Percentiles rank a stretch among this genome's conserved stretches.
phyloP scores from a whole-genome alignment of 257 asterid species.

The Plectranthus barbatus region DNA sequence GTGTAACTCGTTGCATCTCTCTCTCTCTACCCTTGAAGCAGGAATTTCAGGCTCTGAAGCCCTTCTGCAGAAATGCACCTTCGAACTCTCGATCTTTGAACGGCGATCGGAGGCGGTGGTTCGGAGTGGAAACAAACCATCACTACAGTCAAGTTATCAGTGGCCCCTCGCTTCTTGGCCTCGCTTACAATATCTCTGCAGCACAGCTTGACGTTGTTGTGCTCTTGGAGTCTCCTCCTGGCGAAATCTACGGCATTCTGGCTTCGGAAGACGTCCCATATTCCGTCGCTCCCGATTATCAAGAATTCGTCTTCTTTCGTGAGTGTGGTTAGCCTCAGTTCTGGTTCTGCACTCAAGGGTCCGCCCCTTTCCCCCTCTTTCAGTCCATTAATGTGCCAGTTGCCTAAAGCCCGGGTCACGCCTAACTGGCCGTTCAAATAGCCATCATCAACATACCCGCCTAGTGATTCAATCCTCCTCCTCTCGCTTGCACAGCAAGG shows the following conservation, averaged over 20 bases:
- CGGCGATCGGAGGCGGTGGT: conserved; percentile 45
- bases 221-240: conserved; percentile 69
- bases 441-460: conserved; percentile 67
- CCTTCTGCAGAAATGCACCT: conserved; percentile 80
- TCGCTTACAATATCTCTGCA: conserved; percentile 79
- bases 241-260: conserved; percentile 84
- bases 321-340: conserved; percentile 54
- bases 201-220: conserved; percentile 64
- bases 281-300: conserved; percentile 78
- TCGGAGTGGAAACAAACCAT: conserved; percentile 70
- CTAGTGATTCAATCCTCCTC: conserved; percentile 64
- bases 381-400: conserved; percentile 90
- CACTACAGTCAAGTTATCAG: conserved; percentile 68
- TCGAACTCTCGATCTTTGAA: conserved; percentile 50
- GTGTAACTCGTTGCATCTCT: not conserved
- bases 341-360: conserved; percentile 89
- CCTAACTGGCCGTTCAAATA: conserved; percentile 70
- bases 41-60: conserved; percentile 54
- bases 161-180: conserved; percentile 71
- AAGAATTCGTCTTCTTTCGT: conserved; percentile 81
- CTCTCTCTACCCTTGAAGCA: conserved; percentile 61
- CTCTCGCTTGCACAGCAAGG: conserved; percentile 59
- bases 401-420: conserved; percentile 82
- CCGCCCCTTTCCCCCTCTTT: conserved; percentile 58
- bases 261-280: conserved; percentile 83